Percentiles rank a stretch among this genome's conserved stretches.
Evolutionary conservation across 768 basidiomycete genomes (phyloP).

Genomic region (Hericium coralloides): DNA sequence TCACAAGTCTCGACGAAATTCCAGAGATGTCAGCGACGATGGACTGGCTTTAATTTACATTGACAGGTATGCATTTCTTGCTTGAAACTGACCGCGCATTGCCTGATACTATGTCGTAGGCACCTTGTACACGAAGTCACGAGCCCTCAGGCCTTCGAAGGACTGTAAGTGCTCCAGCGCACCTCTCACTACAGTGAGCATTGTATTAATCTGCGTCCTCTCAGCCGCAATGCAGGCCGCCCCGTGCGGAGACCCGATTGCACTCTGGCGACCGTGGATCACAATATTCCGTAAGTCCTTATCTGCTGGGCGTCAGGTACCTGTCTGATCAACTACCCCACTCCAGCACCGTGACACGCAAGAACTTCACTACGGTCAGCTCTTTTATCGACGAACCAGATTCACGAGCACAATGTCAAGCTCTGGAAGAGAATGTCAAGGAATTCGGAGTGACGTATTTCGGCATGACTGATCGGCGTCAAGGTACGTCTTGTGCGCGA

Average conservation of each 20-base stretch:
- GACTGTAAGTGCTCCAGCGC: slow-evolving; percentile 28
- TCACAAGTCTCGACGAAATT: slow-evolving; percentile 1
- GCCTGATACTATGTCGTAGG: slow-evolving; percentile 19
- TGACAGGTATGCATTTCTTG: slow-evolving; percentile 26
- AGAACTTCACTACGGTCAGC: slow-evolving; percentile 38
- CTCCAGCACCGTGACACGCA: slow-evolving; percentile 37
- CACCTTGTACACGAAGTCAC: slow-evolving; percentile 60
- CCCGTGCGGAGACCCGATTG: slow-evolving; percentile 56
- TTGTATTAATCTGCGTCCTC: background rate
- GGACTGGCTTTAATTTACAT: slow-evolving; percentile 77
- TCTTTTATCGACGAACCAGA: slow-evolving; percentile 51
- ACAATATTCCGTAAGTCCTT: slow-evolving; percentile 38
- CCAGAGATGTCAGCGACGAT: slow-evolving; percentile 63
- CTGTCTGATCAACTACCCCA: too few species aligned
- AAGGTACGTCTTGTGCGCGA: slow-evolving; percentile 31
- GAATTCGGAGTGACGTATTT: slow-evolving; percentile 61
- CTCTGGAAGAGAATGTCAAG: slow-evolving; percentile 57
- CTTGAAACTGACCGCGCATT: background rate
- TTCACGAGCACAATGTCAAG: slow-evolving; percentile 45
- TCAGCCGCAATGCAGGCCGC: slow-evolving; percentile 39
- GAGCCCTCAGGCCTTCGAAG: slow-evolving; percentile 54
- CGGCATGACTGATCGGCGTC: slow-evolving; percentile 56
- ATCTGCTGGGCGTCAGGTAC: background rate
- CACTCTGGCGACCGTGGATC: slow-evolving; percentile 55
- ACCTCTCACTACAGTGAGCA: background rate